Percentiles rank a stretch among this genome's conserved stretches.
Evolutionary conservation across 768 basidiomycete species (phyloP).

Genomic region (Podaxis carcinomalis): DNA sequence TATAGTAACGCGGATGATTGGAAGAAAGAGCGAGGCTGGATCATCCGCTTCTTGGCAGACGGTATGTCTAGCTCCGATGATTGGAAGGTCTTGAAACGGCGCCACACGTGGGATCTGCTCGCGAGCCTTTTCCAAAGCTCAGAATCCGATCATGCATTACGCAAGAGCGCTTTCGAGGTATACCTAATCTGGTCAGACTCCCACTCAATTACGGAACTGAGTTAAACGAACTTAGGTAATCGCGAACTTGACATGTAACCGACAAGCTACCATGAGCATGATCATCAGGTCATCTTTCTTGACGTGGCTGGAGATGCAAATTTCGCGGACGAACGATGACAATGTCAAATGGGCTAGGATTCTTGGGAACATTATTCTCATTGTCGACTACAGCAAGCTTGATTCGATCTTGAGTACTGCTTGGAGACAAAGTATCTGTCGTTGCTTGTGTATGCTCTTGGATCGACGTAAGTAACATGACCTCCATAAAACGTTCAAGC

Average conservation of each 20-base stretch:
- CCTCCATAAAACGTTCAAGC: too few species aligned
- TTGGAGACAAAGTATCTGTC: constrained; percentile 4
- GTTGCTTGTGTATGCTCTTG: constrained; percentile 1
- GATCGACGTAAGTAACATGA: neutral
- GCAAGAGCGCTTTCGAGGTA: constrained; percentile 67
- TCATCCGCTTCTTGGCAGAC: constrained; percentile 76
- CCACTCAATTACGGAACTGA: neutral
- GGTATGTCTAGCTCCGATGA: constrained; percentile 73
- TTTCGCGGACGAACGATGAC: constrained; percentile 35
- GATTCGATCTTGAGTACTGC: constrained; percentile 20
- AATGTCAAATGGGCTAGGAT: constrained; percentile 61
- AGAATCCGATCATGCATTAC: constrained; percentile 43
- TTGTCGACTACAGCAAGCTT: constrained; percentile 46
- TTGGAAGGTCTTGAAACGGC: constrained; percentile 74
- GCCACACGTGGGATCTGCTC: constrained; percentile 87
- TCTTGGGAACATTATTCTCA: constrained; percentile 56
- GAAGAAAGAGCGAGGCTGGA: constrained; percentile 90
- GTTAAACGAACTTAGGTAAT: constrained; percentile 46
- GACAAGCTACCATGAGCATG: constrained; percentile 65
- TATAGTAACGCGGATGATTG: constrained; percentile 79
- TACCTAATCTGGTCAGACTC: constrained; percentile 14
- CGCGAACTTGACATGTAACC: constrained; percentile 67
- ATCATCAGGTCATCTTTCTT: constrained; percentile 69
- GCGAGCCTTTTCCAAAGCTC: constrained; percentile 78
- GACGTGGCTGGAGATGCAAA: constrained; percentile 80